Percentiles rank a stretch among this genome's conserved stretches.
phyloP scores from a whole-genome alignment of 208 protist genomes.

The Eutreptiella sp. region DNA sequence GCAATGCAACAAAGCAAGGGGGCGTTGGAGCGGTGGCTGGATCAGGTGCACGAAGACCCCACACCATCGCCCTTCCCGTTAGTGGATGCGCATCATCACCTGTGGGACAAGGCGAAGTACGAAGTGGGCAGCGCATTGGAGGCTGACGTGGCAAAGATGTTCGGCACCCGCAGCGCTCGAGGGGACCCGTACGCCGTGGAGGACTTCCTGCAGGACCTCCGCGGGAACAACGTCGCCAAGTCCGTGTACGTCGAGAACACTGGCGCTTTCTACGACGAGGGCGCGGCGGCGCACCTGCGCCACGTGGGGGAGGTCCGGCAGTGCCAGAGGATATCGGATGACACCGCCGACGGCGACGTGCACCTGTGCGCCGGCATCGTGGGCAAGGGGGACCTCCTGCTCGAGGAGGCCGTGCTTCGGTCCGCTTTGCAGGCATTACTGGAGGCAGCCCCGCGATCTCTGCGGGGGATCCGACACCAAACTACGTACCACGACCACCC shows the following conservation, averaged over 20 bases:
- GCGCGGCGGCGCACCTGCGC: background rate
- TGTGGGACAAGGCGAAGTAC: constrained; percentile 7
- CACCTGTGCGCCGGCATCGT: too few relatives aligned
- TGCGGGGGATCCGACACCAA: background rate
- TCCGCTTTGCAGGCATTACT: background rate
- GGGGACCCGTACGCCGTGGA: background rate
- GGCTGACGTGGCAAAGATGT: background rate
- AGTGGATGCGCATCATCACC: constrained; percentile 20
- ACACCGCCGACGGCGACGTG: too few relatives aligned
- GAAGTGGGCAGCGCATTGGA: too few relatives aligned
- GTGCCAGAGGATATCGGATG: too few relatives aligned
- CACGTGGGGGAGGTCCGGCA: too few relatives aligned
- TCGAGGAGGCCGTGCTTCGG: background rate
- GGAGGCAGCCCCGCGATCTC: background rate
- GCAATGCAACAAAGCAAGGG: too few relatives aligned
- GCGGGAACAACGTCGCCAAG: background rate
- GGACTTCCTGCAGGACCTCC: background rate
- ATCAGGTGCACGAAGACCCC: too few relatives aligned
- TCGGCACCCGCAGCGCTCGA: background rate
- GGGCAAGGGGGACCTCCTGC: background rate
- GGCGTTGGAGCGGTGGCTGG: too few relatives aligned
- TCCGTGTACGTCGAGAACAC: constrained; percentile 12
- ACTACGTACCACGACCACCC: background rate
- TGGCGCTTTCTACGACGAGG: background rate
- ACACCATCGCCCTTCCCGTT: too few relatives aligned